These are phyloP conservation scores for Cubamyces lactineus DNA, from an alignment of 768 basidiomycete species.

Conservation along the genomic window DNA sequence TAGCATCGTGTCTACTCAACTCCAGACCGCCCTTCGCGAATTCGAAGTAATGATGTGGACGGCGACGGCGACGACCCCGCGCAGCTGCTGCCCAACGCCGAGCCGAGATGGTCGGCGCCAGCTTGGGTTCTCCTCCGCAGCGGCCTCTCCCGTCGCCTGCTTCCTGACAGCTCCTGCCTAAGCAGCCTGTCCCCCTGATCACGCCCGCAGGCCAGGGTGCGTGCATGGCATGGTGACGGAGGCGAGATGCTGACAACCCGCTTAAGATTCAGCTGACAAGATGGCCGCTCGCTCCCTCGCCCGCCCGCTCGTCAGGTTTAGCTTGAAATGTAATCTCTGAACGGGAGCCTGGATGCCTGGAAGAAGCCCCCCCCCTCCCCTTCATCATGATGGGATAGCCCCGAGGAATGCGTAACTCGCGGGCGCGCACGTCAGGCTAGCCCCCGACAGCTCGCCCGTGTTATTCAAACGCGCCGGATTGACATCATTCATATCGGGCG, in stretches of 20 bases:
- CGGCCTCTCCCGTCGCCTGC: neutral
- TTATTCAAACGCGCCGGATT: constrained; percentile 2
- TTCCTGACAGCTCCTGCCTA: constrained; percentile 19
- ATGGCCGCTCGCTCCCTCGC: neutral
- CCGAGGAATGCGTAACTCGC: neutral
- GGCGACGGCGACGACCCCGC: too few relatives aligned
- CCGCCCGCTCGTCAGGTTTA: constrained; percentile 1
- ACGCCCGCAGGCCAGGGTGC: neutral
- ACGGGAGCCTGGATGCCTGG: constrained; percentile 13
- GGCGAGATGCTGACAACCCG: constrained; percentile 7
- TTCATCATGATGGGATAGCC: constrained; percentile 14
- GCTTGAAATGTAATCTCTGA: constrained; percentile 13
- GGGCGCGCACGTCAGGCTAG: neutral
- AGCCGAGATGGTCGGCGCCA: too few relatives aligned
- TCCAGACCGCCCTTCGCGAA: constrained; percentile 14
- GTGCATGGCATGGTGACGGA: neutral
- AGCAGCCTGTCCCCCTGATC: constrained; percentile 8
- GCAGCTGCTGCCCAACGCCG: too few relatives aligned
- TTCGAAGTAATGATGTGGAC: neutral
- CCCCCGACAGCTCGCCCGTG: constrained; percentile 5
- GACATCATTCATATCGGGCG: constrained; percentile 10
- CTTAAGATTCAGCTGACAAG: neutral
- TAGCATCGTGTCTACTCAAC: constrained; percentile 25
- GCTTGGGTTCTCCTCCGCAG: neutral
- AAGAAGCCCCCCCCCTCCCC: neutral